A percentile compares a stretch with the other conserved stretches of the same genome.
phyloP scores from a whole-genome alignment of 1,284 basidiomycete genomes.

The Cerrena zonata region DNA sequence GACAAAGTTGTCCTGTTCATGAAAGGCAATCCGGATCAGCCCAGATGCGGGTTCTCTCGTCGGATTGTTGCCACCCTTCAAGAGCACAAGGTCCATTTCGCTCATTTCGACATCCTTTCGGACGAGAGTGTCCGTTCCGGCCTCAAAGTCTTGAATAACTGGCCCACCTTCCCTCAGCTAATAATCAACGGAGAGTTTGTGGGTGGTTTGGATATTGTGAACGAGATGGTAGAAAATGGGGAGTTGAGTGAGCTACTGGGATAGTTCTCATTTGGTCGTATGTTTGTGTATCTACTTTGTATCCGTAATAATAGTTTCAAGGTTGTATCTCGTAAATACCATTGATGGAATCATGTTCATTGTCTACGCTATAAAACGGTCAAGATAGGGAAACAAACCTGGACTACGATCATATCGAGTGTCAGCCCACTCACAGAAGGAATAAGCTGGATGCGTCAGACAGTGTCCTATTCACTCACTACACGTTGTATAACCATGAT shows the following conservation, averaged over 20 bases:
- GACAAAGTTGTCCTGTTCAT: slow-evolving; percentile 87
- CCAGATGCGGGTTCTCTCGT: slow-evolving; percentile 80
- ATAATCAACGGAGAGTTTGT: slow-evolving; percentile 70
- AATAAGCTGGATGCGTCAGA: no score
- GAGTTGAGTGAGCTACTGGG: slow-evolving; percentile 36
- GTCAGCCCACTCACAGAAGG: no score
- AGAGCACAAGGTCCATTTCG: slow-evolving; percentile 58
- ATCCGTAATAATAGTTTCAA: neutral
- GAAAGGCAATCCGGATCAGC: slow-evolving; percentile 87
- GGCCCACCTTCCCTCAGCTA: slow-evolving; percentile 67
- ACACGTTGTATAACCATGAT: no score
- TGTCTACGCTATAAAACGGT: no score
- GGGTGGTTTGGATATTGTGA: slow-evolving; percentile 61
- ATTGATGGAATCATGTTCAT: no score
- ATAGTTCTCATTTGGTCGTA: neutral
- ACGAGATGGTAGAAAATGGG: slow-evolving; percentile 53
- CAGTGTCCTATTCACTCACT: no score
- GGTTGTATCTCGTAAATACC: neutral
- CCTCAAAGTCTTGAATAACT: slow-evolving; percentile 58
- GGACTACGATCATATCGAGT: no score
- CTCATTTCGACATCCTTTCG: slow-evolving; percentile 68
- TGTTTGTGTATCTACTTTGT: neutral
- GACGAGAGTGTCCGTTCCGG: slow-evolving; percentile 68
- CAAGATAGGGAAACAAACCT: no score
- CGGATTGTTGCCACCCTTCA: slow-evolving; percentile 62